phyloP scores from a whole-genome alignment of 2,329 filamentous ascomycete genomes.

The Aspergillus sp. region DNA sequence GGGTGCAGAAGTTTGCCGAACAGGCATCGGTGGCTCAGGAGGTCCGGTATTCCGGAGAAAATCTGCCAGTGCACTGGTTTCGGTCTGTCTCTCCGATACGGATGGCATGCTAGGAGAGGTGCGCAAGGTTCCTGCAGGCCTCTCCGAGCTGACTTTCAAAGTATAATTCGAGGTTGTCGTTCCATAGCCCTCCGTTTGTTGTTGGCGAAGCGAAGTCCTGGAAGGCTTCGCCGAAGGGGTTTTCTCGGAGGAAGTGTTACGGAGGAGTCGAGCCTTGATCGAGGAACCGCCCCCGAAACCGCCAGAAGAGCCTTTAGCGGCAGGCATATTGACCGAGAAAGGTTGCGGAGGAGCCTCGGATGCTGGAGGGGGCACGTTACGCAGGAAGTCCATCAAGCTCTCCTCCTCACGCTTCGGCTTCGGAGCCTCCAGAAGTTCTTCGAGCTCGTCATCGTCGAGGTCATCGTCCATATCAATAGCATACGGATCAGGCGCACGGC shows the following conservation, averaged over 20 bases:
- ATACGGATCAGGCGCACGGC: conserved; percentile 82
- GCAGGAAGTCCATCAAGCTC: conserved; percentile 48
- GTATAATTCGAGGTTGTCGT: conserved; percentile 35
- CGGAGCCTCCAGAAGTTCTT: conserved; percentile 50
- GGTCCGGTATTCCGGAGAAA: conserved; percentile 70
- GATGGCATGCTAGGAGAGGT: conserved; percentile 17
- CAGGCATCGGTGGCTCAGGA: conserved; percentile 42
- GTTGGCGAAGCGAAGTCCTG: conserved; percentile 31
- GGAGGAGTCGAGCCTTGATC: conserved; percentile 36
- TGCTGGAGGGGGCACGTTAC: conserved; percentile 42
- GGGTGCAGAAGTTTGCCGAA: conserved; percentile 23
- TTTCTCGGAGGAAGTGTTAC: conserved; percentile 29
- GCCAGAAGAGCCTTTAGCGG: conserved; percentile 16
- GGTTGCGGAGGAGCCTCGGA: conserved; percentile 31
- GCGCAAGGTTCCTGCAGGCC: conserved; percentile 20
- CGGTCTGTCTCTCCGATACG: conserved; percentile 28
- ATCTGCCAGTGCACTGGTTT: conserved; percentile 67
- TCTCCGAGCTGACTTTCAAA: conserved; percentile 36
- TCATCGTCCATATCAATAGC: conserved; percentile 75
- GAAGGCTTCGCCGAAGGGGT: conserved; percentile 30
- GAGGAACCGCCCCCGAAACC: conserved; percentile 17
- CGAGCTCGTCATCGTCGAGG: conserved; percentile 66
- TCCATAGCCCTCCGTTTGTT: conserved; percentile 28
- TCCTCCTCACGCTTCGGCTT: conserved; percentile 42
- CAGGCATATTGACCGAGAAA: conserved; percentile 19